A percentile compares a stretch with the other conserved stretches of the same genome.
Conservation (phyloP, 306 rosid species). For the Oemleria cerasiformis region DNA sequence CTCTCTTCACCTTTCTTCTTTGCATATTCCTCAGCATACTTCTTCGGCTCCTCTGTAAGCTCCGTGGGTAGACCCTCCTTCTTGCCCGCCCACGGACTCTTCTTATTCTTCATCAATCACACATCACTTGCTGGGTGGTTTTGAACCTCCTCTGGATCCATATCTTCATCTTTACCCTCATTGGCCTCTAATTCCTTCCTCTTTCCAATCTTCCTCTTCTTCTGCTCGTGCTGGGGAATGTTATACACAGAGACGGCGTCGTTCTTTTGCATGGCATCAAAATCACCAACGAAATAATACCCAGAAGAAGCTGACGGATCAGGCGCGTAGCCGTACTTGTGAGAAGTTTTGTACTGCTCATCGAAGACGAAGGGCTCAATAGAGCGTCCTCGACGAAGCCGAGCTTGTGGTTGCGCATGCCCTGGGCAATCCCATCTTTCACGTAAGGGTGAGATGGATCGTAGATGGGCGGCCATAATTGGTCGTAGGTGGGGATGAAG, state of each 20-base stretch:
- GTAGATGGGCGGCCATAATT: constrained; percentile 83
- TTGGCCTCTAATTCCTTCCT: constrained; percentile 30
- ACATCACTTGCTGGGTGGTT: constrained; percentile 72
- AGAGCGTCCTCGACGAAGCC: constrained; percentile 90
- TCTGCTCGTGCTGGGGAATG: constrained; percentile 75
- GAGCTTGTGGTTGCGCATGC: constrained; percentile 94
- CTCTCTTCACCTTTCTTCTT: constrained; percentile 96
- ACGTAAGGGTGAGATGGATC: constrained; percentile 95
- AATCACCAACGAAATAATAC: constrained; percentile 65
- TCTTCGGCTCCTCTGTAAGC: constrained; percentile 84
- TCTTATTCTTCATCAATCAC: constrained; percentile 82
- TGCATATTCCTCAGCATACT: constrained; percentile 84
- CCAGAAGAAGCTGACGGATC: constrained; percentile 88
- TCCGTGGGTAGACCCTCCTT: constrained; percentile 74
- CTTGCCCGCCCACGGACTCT: constrained; percentile 96
- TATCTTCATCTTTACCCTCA: constrained; percentile 16
- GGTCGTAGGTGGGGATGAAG: constrained; percentile 87
- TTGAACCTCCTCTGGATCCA: constrained; percentile 40
- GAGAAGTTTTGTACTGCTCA: constrained; percentile 90
- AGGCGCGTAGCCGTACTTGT: constrained; percentile 83
- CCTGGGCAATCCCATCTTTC: constrained; percentile 87
- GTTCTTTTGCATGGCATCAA: constrained; percentile 54
- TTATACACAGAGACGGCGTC: constrained; percentile 76
- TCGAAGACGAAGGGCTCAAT: constrained; percentile 81
- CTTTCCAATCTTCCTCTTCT: constrained; percentile 61